Conservation (phyloP, 2,329 filamentous ascomycete genomes). For the Lasiodiplodia hormozganensis region DNA sequence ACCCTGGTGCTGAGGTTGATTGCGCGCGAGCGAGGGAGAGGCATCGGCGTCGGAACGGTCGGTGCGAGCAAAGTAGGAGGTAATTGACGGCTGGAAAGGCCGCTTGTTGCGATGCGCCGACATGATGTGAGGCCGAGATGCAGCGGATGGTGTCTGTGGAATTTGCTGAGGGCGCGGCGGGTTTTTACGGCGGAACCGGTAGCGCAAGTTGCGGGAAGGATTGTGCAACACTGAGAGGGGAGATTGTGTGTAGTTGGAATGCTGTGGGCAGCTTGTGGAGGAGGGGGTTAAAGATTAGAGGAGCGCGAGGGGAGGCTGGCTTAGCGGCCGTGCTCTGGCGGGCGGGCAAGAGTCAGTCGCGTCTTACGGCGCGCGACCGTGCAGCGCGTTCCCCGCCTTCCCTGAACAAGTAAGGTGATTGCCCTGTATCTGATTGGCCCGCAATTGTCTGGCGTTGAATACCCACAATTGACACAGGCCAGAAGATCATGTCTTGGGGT, state of each 20-base stretch:
- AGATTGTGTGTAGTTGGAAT: not conserved
- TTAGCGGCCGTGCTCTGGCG: not conserved
- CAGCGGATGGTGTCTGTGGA: not conserved
- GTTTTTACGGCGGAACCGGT: not conserved
- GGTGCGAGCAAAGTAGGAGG: slow-evolving; percentile 49
- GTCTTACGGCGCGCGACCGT: slow-evolving; percentile 11
- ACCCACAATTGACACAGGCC: not conserved
- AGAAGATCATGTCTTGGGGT: not conserved
- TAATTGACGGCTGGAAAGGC: slow-evolving; percentile 54
- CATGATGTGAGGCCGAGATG: slow-evolving; percentile 26
- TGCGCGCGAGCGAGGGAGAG: not conserved
- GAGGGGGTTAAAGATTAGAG: not conserved
- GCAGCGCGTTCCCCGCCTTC: slow-evolving; percentile 5
- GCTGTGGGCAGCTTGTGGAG: not conserved
- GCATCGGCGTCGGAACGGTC: slow-evolving; percentile 32
- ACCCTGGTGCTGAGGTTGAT: not conserved
- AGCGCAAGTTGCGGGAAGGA: not conserved
- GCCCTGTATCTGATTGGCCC: slow-evolving; percentile 4
- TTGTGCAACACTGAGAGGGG: not conserved
- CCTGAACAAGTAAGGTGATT: slow-evolving; percentile 10
- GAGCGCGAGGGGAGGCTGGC: slow-evolving; percentile 3
- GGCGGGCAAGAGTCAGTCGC: slow-evolving; percentile 14
- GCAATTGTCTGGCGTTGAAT: not conserved
- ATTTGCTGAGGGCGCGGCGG: not conserved
- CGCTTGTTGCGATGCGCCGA: slow-evolving; percentile 48